Conservation (phyloP, 495 filamentous ascomycete species). For the Evernia prunastri region DNA sequence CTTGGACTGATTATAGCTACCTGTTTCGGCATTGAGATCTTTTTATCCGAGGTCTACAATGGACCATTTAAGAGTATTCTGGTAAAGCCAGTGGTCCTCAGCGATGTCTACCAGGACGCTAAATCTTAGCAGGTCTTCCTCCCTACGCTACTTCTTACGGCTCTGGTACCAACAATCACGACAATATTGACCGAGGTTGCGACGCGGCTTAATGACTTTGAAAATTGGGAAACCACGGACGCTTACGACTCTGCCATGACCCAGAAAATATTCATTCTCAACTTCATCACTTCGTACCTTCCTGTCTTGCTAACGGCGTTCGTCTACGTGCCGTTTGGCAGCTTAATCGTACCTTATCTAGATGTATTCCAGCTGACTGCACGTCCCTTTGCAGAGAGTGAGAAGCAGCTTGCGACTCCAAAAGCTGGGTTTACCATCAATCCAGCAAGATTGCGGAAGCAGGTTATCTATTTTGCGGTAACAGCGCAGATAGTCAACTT, state of each 20-base stretch:
- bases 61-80: constrained; percentile 82
- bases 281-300: constrained; percentile 95
- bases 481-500: constrained; percentile 91
- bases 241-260: constrained; percentile 75
- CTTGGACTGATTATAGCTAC: constrained; percentile 77
- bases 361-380: constrained; percentile 78
- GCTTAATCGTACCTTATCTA: constrained; percentile 78
- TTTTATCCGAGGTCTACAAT: constrained; percentile 88
- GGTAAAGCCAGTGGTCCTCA: constrained; percentile 43
- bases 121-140: constrained; percentile 62
- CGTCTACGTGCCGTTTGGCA: constrained; percentile 92
- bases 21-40: constrained; percentile 93
- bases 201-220: constrained; percentile 70
- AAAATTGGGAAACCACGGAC: constrained; percentile 86
- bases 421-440: constrained; percentile 70
- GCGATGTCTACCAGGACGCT: constrained; percentile 26
- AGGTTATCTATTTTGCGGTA: constrained; percentile 95
- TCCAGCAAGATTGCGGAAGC: constrained; percentile 74
- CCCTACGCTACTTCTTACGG: constrained; percentile 79
- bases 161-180: constrained; percentile 69
- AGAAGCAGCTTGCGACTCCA: constrained; percentile 56
- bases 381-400: constrained; percentile 63
- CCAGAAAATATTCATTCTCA: constrained; percentile 87
- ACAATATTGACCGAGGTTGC: constrained; percentile 71
- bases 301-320: constrained; percentile 91